Conservation (phyloP, 768 basidiomycete genomes). For the Trametes elegans region DNA sequence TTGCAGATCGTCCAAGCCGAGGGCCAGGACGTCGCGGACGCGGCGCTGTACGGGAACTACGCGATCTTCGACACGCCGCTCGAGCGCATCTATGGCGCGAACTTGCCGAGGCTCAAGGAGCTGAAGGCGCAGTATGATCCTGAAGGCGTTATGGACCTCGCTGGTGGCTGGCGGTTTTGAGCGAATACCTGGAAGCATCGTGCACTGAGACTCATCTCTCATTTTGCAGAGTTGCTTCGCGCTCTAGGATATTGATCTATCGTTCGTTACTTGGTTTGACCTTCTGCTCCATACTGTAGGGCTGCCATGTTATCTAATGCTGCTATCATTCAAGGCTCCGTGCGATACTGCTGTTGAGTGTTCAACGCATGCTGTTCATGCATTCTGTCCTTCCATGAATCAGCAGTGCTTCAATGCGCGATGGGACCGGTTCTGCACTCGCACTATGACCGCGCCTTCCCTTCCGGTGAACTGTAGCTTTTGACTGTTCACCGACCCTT, state of each 20-base stretch:
- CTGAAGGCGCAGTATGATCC: conserved; percentile 54
- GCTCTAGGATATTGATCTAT: not conserved
- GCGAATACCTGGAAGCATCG: not conserved
- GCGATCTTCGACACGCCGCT: conserved; percentile 52
- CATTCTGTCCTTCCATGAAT: too few relatives aligned
- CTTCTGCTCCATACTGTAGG: too few relatives aligned
- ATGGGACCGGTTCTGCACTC: too few relatives aligned
- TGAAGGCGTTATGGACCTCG: conserved; percentile 56
- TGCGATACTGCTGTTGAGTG: too few relatives aligned
- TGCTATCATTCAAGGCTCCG: too few relatives aligned
- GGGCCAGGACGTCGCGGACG: conserved; percentile 40
- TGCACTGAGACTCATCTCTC: not conserved
- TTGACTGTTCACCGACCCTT: too few relatives aligned
- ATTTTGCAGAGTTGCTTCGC: not conserved
- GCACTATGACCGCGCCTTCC: too few relatives aligned
- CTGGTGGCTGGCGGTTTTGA: conserved; percentile 59
- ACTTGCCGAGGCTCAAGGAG: conserved; percentile 39
- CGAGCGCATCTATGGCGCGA: conserved; percentile 47
- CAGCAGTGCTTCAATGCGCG: too few relatives aligned
- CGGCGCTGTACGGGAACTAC: conserved; percentile 58
- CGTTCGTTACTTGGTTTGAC: too few relatives aligned
- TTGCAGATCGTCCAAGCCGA: conserved; percentile 37
- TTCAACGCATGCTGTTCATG: too few relatives aligned
- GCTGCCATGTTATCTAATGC: too few relatives aligned
- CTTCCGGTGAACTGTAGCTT: too few relatives aligned